These are phyloP conservation scores for Thelonectria olida DNA, from an alignment of 2,329 filamentous ascomycete species.

Conservation along the genomic window DNA sequence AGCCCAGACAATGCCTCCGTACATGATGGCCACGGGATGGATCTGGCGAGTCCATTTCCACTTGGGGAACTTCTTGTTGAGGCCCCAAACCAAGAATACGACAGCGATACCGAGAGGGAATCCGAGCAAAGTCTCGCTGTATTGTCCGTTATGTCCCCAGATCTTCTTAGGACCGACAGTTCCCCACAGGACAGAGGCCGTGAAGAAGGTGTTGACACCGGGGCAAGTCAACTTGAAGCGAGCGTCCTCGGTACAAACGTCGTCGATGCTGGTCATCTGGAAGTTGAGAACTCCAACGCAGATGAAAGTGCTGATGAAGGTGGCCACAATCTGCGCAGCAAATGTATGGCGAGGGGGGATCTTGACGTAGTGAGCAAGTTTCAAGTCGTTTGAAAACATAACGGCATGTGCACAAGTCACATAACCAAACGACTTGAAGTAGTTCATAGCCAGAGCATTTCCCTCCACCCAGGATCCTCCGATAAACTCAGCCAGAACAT, in stretches of 20 bases:
- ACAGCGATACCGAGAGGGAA: slow-evolving; percentile 60
- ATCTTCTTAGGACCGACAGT: slow-evolving; percentile 61
- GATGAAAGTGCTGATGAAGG: slow-evolving; percentile 61
- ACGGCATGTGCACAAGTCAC: slow-evolving; percentile 62
- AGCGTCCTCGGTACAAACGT: slow-evolving; percentile 59
- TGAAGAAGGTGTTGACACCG: slow-evolving; percentile 65
- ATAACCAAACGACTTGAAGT: slow-evolving; percentile 63
- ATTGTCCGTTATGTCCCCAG: slow-evolving; percentile 58
- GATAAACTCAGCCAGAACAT: slow-evolving; percentile 63
- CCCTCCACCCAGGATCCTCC: slow-evolving; percentile 61
- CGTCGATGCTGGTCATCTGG: slow-evolving; percentile 58
- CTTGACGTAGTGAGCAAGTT: slow-evolving; percentile 66
- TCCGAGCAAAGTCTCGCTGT: slow-evolving; percentile 57
- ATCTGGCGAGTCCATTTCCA: slow-evolving; percentile 54
- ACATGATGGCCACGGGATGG: slow-evolving; percentile 59
- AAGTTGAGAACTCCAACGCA: slow-evolving; percentile 59
- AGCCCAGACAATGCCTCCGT: slow-evolving; percentile 56
- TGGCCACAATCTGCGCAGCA: slow-evolving; percentile 66
- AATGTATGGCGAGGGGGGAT: slow-evolving; percentile 70
- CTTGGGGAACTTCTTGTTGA: slow-evolving; percentile 52
- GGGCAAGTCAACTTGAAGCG: slow-evolving; percentile 61
- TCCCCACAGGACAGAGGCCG: slow-evolving; percentile 64
- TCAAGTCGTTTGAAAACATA: slow-evolving; percentile 58
- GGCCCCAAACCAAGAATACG: slow-evolving; percentile 52
- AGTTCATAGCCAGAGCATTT: slow-evolving; percentile 63